Base-by-base conservation (phyloP, 805 yeast genomes). In the Dipodascopsis uninucleata region DNA sequence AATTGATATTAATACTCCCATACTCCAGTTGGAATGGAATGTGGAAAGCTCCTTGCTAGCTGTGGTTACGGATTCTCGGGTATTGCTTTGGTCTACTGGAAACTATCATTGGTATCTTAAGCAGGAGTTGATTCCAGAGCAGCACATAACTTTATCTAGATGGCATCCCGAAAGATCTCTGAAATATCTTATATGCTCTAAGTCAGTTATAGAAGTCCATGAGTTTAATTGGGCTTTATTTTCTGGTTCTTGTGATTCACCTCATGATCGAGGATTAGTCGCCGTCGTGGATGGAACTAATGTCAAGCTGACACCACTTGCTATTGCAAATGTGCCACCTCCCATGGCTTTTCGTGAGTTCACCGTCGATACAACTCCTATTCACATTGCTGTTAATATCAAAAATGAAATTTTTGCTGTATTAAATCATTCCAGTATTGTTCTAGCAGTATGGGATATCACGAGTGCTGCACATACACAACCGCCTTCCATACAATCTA, bases 101-200 rank as follows among this genome's bases (percentile, higher is more conserved):
- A 93, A 93, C 64, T 93, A 89, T 65, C 94, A 89, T 61, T 93
- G 98, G 98, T 88, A 85, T 64, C 71, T 89, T 56, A 93, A 93
- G 60, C 94, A 85, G 63, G 94, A 84, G 58, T 56, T 57, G 43
- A 62, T 70, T 7, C 52, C 58, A 25, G 47, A 45, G 2, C 62
- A 59, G 20, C 65, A 2, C 7, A 29, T 52, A 12, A 29, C 62
- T 28, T 59, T 64, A 28, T 64, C 76, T 20, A 16, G 74, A 59
- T 93, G 96, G 80, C 97, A 90, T 61, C 90, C 94, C 1, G 97
- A 89, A 61, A 84, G 85, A 61, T 87, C 94, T 1, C 72, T 81
- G 31, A 79, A 24, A 26, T 5, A n/a, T 12, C 28, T 18, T 16
- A 29, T 14, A 14, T 7, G n/a, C 14, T 9, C 10, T 10, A 20